These are phyloP conservation scores for Mortierella sp. DNA, from an alignment of 371 early-diverging fungal species.

Conservation along the genomic window DNA sequence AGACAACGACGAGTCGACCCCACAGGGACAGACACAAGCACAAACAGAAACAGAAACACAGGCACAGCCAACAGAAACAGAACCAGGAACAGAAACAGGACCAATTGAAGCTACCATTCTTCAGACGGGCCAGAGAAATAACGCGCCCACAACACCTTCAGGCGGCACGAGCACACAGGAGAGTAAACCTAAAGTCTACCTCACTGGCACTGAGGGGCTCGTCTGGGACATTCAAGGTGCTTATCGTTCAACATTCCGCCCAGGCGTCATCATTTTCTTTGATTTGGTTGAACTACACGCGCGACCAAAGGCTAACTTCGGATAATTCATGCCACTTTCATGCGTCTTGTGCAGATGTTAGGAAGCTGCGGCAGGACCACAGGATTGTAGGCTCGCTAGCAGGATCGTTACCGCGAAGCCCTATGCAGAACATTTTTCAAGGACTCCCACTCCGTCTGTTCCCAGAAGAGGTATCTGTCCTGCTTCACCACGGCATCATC, in stretches of 20 bases:
- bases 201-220: slow-evolving; percentile 32
- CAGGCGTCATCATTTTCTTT: neutral
- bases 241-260: neutral
- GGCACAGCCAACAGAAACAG: neutral
- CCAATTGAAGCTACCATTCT: too few relatives aligned
- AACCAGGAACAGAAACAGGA: neutral
- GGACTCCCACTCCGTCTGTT: slow-evolving; percentile 43
- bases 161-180: neutral
- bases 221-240: slow-evolving; percentile 49
- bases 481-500: slow-evolving; percentile 19
- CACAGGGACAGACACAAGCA: neutral
- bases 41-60: neutral
- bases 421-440: slow-evolving; percentile 57
- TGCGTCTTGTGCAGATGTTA: slow-evolving; percentile 24
- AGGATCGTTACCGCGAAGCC: slow-evolving; percentile 44
- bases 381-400: slow-evolving; percentile 41
- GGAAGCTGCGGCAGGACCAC: slow-evolving; percentile 21
- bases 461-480: slow-evolving; percentile 37
- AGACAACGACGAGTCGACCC: neutral
- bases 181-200: slow-evolving; percentile 27
- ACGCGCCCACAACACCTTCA: neutral
- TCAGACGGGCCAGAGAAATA: neutral
- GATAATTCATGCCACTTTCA: neutral
- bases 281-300: too few relatives aligned
- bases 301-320: neutral